Base-by-base conservation (phyloP, 768 basidiomycete species). In the Rossbeevera mucosa region DNA sequence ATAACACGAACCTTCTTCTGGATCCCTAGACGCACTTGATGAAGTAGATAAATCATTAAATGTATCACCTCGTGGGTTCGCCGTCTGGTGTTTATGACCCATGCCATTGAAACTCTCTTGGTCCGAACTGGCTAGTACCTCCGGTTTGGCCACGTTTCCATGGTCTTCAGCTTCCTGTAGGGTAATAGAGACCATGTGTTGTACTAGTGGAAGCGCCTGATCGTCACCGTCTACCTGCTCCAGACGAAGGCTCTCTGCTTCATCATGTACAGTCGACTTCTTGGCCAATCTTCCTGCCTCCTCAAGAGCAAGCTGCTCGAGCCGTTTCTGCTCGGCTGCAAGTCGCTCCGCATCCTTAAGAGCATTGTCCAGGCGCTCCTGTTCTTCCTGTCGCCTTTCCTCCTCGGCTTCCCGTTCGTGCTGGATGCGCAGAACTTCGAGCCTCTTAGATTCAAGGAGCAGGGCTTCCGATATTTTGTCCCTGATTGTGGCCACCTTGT, bases 371-470 rank as follows among this genome's bases (percentile, higher is more conserved):
- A 78, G 62, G 21, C 31, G 49, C 30, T 63, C 55, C 5, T 45
- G 51, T 53, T 58, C 62, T 44, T 56, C 53, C 22, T 42, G 54
- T 33, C 36, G 59, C 45, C 25, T 56, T 50, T 51, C 62, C 52
- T 60, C 63, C 18, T 64, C 62, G 20, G 54, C 59, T 50, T 68
- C 69, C 43, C 42, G 64, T 55, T 66, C 64, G 42, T 55, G 62
- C 22, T 55, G 61, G 7, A 58, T 26, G 38, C 76, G 72, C 44
- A 69, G 57, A 3, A 64, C 65, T 50, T 81, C 82, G 2, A 63
- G 62, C n/a, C 65, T 69, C 48, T 74, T 69, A 2, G 76, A 73
- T 26, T 76, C 73, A 22, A 67, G 52, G 42, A 82, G 61, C 44
- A 72, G 64, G 31, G 70, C 64, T 46, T 71, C 70, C 30, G 82